Evolutionary conservation across 1,284 basidiomycete species (phyloP), one percentile per base, ranked within the genome.

Genomic region (Leucoagaricus sp.): DNA sequence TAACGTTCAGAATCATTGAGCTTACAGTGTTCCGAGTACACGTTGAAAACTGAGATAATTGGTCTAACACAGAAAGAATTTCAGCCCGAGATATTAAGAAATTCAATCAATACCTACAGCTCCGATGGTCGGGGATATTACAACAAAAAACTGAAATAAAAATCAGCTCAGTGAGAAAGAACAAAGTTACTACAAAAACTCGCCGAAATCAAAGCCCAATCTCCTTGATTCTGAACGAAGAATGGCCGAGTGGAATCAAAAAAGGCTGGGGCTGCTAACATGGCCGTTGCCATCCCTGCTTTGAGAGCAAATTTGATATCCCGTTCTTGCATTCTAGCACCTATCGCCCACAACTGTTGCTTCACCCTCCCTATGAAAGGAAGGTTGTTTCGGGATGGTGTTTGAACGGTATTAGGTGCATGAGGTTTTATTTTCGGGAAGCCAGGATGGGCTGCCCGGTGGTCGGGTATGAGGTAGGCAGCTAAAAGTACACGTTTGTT

Each of bases 171-270:
- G 55, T 52, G 17, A 38, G 4, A 29, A 5, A 42, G 33, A 52
- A 17, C 34, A 17, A 25, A 25, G 23, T n/a, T 9, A 15, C 25
- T 52, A 12, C 23, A 29, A 49, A 31, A 21, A 28, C 7, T 60
- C 63, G 91, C 91, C 42, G 93, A 94, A 52, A 98, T 93, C 64
- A 98, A 73, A 1, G 94, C 94, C 96, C 96, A 98, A 70, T 98
- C 94, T 38, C 94, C 94, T 65, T 87, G 82, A 65, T 89, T 95
- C 51, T 84, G 82, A 31, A 92, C 76, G 67, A 97, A 98, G 4
- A 85, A 74, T 1, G 87, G 87, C 25, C 94, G 76, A 1, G 91
- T 94, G 10, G 72, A 64, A 57, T 93, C 87, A 55, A 93, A 88
- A 69, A 95, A 97, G 0, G 94, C 93, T 1, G 94, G 94, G 1